phyloP scores from a whole-genome alignment of 1,284 basidiomycete species.

The Sphaerobolus stellatus region DNA sequence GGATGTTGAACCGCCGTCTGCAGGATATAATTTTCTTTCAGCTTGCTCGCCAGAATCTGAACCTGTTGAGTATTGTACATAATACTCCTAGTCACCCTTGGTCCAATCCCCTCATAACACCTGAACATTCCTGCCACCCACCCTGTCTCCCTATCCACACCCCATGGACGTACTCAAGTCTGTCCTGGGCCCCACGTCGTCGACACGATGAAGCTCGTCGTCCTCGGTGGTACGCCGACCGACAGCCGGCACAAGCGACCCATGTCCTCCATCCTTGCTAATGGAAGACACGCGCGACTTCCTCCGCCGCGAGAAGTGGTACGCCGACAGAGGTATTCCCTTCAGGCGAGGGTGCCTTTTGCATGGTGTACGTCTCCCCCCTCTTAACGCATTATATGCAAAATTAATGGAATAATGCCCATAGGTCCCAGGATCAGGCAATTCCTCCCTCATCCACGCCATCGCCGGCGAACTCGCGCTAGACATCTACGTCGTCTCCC shows the following conservation, averaged over 20 bases:
- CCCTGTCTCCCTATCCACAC: too few relatives aligned
- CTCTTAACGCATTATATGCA: constrained; percentile 4
- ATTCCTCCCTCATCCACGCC: constrained; percentile 80
- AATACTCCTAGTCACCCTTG: too few relatives aligned
- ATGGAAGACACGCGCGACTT: constrained; percentile 78
- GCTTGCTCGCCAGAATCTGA: too few relatives aligned
- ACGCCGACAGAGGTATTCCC: constrained; percentile 66
- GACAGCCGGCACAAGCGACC: constrained; percentile 80
- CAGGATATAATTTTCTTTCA: too few relatives aligned
- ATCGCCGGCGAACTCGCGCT: constrained; percentile 74
- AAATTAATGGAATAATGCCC: background rate
- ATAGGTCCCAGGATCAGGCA: constrained; percentile 65
- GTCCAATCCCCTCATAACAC: too few relatives aligned
- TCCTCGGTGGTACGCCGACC: constrained; percentile 80
- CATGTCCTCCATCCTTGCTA: constrained; percentile 78
- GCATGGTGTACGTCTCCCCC: constrained; percentile 51
- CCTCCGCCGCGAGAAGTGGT: constrained; percentile 72
- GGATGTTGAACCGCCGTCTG: too few relatives aligned
- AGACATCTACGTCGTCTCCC: constrained; percentile 75
- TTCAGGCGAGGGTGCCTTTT: constrained; percentile 84
- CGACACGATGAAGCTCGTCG: constrained; percentile 83
- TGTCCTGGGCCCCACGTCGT: constrained; percentile 75
- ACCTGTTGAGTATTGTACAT: too few relatives aligned
- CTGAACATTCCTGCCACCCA: too few relatives aligned
- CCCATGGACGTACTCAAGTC: constrained; percentile 80